Conservation (phyloP, 305 asterid genomes). For the Fraxinus greggii region DNA sequence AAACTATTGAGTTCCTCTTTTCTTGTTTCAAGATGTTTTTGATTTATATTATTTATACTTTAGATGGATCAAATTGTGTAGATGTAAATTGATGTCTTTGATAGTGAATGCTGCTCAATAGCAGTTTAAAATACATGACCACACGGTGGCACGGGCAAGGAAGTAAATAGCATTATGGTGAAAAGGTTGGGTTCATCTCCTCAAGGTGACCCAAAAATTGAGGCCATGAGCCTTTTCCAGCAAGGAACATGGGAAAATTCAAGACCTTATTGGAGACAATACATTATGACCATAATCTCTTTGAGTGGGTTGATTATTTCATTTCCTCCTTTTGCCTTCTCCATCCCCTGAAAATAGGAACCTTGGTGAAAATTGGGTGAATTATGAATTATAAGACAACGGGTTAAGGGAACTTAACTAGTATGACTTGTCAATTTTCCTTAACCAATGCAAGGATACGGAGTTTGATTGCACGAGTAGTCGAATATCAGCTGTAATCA, state of each 20-base stretch:
- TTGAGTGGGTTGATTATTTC: background rate
- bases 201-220: background rate
- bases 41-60: background rate
- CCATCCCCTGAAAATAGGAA: background rate
- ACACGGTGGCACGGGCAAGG: background rate
- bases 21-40: slow-evolving; percentile 14
- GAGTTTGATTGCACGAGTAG: background rate
- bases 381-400: background rate
- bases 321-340: slow-evolving; percentile 2
- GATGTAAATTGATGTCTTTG: slow-evolving; percentile 8
- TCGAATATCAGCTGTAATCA: background rate
- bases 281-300: slow-evolving; percentile 2
- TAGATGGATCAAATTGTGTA: slow-evolving; percentile 12
- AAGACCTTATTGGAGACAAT: slow-evolving; percentile 2
- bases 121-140: background rate
- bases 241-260: slow-evolving; percentile 1
- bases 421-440: slow-evolving; percentile 4
- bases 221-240: background rate
- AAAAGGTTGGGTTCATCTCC: background rate
- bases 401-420: background rate
- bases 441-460: background rate
- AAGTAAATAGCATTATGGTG: slow-evolving; percentile 9
- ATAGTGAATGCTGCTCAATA: background rate
- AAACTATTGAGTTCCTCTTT: background rate
- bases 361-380: background rate